These are phyloP conservation scores for Pleurotus tuoliensis DNA, from an alignment of 768 basidiomycete genomes.

Conservation along the genomic window DNA sequence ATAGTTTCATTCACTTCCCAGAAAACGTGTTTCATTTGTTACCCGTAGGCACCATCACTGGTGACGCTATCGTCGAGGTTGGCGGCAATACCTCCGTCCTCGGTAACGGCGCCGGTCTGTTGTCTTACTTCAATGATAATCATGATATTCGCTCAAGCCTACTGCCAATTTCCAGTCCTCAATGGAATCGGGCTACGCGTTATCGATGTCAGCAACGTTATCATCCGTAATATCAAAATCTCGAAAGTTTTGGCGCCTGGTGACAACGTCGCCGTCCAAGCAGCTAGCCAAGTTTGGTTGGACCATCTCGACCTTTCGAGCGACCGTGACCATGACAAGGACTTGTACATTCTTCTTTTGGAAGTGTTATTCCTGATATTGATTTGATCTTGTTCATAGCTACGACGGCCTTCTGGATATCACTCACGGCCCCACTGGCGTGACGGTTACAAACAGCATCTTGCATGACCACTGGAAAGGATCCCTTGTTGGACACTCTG, in stretches of 20 bases:
- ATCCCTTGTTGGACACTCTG: slow-evolving; percentile 40
- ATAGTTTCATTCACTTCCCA: background rate
- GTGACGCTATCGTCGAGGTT: slow-evolving; percentile 35
- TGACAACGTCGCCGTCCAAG: slow-evolving; percentile 41
- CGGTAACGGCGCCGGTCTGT: slow-evolving; percentile 23
- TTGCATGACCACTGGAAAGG: slow-evolving; percentile 44
- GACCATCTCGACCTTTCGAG: slow-evolving; percentile 43
- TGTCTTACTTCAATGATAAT: background rate
- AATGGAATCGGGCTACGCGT: slow-evolving; percentile 43
- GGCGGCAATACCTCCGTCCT: slow-evolving; percentile 43
- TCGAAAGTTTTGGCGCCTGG: slow-evolving; percentile 43
- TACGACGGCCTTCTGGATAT: slow-evolving; percentile 44
- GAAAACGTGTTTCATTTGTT: background rate
- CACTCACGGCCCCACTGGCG: slow-evolving; percentile 38
- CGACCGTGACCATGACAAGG: slow-evolving; percentile 42
- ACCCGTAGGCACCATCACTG: slow-evolving; percentile 35
- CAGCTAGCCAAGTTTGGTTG: slow-evolving; percentile 37
- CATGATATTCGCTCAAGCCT: background rate
- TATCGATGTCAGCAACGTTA: slow-evolving; percentile 37
- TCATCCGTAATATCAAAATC: slow-evolving; percentile 46
- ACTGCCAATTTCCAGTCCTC: slow-evolving; percentile 25
- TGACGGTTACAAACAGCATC: slow-evolving; percentile 39
- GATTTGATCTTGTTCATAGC: slow-evolving; percentile 16
- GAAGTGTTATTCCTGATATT: background rate
- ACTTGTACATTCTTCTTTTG: slow-evolving; percentile 20